Conservation (phyloP, 2,329 filamentous ascomycete genomes). For the Alternaria incomplexa region DNA sequence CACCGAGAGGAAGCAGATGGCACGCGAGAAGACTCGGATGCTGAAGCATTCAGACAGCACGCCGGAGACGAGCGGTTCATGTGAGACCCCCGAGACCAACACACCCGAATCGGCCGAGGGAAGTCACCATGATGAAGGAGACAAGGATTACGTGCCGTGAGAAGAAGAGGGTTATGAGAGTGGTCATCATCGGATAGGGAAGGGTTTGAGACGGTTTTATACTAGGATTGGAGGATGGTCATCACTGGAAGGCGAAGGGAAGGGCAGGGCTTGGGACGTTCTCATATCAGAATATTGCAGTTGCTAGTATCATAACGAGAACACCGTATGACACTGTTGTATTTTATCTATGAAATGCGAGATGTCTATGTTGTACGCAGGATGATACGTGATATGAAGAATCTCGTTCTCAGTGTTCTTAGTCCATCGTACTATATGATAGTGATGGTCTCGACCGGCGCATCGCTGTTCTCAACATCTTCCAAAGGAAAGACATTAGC, state of each 20-base stretch:
- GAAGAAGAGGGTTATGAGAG: neutral
- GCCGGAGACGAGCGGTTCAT: neutral
- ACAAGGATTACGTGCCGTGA: neutral
- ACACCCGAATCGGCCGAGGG: neutral
- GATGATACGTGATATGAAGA: no score
- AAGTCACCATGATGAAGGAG: neutral
- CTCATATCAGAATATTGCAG: neutral
- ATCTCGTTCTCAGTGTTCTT: neutral
- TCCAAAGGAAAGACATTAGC: neutral
- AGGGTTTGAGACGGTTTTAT: neutral
- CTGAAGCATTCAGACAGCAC: neutral
- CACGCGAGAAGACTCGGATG: neutral
- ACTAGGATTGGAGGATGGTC: neutral
- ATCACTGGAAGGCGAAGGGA: neutral
- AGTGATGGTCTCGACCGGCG: neutral
- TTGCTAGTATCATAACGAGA: neutral
- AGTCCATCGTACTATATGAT: neutral
- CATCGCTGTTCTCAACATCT: neutral
- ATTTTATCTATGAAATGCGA: neutral
- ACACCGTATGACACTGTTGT: accelerated
- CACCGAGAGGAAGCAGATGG: neutral
- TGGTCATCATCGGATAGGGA: neutral
- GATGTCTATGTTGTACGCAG: no score
- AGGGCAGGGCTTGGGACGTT: neutral
- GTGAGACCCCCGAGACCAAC: neutral